Evolutionary conservation across 2,329 filamentous ascomycete species (phyloP).

Genomic region (Ilyonectria sp.): DNA sequence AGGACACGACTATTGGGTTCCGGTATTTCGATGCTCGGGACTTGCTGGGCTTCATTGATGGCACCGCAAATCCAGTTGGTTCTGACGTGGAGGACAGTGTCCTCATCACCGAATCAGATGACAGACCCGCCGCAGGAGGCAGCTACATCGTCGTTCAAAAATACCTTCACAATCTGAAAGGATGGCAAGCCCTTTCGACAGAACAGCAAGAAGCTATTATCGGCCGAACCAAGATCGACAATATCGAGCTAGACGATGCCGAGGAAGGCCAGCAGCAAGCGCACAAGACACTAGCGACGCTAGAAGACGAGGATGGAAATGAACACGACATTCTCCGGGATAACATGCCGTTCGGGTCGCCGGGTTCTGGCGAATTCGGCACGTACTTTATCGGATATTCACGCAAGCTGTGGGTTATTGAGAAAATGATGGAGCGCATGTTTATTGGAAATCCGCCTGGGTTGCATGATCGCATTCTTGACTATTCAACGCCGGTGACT

Average conservation of each 20-base stretch:
- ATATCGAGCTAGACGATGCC: conserved; percentile 69
- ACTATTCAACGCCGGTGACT: conserved; percentile 68
- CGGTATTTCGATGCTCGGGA: conserved; percentile 73
- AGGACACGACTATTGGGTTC: conserved; percentile 70
- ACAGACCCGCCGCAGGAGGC: conserved; percentile 58
- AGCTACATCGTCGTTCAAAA: conserved; percentile 74
- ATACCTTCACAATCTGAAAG: conserved; percentile 67
- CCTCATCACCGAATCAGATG: conserved; percentile 60
- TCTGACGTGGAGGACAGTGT: conserved; percentile 58
- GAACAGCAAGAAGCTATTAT: conserved; percentile 71
- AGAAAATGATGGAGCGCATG: conserved; percentile 72
- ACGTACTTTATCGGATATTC: conserved; percentile 74
- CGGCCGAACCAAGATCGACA: conserved; percentile 71
- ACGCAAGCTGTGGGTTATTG: conserved; percentile 67
- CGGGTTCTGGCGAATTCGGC: conserved; percentile 65
- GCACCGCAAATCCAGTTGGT: conserved; percentile 71
- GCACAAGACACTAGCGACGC: conserved; percentile 69
- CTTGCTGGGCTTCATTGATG: conserved; percentile 72
- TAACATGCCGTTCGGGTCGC: conserved; percentile 74
- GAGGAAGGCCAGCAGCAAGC: conserved; percentile 61
- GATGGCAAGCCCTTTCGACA: conserved; percentile 61
- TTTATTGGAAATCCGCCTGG: conserved; percentile 69
- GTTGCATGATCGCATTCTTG: conserved; percentile 68
- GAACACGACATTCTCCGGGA: conserved; percentile 70
- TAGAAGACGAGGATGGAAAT: conserved; percentile 64